Percentiles rank a stretch among this genome's conserved stretches.
Evolutionary conservation across 2,329 filamentous ascomycete species (phyloP).

Genomic region (Exophiala oligosperma): DNA sequence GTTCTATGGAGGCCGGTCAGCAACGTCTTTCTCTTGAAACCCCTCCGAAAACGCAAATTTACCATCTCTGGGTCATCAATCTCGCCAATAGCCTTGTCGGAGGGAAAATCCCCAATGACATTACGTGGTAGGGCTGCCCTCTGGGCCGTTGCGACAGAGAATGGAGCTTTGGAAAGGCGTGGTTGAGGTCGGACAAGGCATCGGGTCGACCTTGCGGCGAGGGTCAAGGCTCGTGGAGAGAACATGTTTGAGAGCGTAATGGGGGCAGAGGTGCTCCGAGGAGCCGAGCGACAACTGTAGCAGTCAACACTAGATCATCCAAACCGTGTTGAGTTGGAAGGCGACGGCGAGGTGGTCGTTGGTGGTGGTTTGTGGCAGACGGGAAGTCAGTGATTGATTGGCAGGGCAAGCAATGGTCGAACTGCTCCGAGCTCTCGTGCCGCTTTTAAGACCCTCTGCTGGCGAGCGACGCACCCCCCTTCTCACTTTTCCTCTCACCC

Average conservation of each 20-base stretch:
- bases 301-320: constrained; percentile 15
- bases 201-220: constrained; percentile 38
- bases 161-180: constrained; percentile 38
- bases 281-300: constrained; percentile 7
- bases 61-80: constrained; percentile 47
- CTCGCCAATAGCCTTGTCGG: constrained; percentile 35
- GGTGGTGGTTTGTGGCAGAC: constrained; percentile 9
- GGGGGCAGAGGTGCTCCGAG: constrained; percentile 2
- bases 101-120: background rate
- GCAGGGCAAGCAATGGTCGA: background rate
- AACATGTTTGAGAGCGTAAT: constrained; percentile 39
- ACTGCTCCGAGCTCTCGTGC: too few relatives aligned
- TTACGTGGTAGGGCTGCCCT: background rate
- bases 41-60: constrained; percentile 19
- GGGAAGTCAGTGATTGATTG: constrained; percentile 19
- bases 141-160: constrained; percentile 42
- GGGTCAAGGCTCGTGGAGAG: constrained; percentile 42
- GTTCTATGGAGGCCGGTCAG: constrained; percentile 38
- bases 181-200: constrained; percentile 16
- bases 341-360: constrained; percentile 3
- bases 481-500: too few relatives aligned
- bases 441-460: too few relatives aligned
- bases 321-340: background rate
- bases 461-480: too few relatives aligned
- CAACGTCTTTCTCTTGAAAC: constrained; percentile 17